Percentiles rank a stretch among this genome's conserved stretches.
phyloP scores from a whole-genome alignment of 1,139 yeast genomes.

The Hansenula sp. region DNA sequence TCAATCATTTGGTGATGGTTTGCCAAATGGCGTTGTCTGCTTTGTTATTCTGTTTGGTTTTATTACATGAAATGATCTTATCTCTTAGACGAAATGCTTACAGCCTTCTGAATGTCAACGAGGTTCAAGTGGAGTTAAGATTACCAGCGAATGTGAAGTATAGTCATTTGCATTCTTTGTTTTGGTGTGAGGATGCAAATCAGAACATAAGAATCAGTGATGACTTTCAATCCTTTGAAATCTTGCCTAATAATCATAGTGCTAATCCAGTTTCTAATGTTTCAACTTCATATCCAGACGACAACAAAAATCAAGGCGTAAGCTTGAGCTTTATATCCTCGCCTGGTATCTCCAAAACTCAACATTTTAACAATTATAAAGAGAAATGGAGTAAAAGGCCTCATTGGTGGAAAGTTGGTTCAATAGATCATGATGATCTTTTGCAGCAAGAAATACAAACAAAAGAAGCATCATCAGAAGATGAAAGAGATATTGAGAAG shows the following conservation, averaged over 20 bases:
- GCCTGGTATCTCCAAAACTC: not conserved
- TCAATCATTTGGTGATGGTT: not conserved
- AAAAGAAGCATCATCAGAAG: too few relatives aligned
- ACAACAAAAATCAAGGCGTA: not conserved
- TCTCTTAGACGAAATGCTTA: not conserved
- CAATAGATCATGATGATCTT: too few relatives aligned
- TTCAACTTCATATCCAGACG: not conserved
- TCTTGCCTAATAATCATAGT: not conserved
- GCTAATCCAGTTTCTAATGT: not conserved
- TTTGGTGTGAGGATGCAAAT: not conserved
- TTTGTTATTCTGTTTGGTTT: not conserved
- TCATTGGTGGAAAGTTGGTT: slow-evolving; percentile 2
- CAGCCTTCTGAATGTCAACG: too few relatives aligned
- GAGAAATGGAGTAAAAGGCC: not conserved
- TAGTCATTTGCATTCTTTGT: not conserved
- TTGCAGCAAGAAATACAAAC: too few relatives aligned
- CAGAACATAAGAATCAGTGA: not conserved
- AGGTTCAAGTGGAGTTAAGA: not conserved
- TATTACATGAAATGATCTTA: not conserved
- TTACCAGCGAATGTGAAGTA: not conserved
- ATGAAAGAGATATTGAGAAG: not conserved
- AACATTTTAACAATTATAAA: not conserved
- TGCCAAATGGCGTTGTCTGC: not conserved
- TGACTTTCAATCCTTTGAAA: slow-evolving; percentile 1
- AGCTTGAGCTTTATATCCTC: not conserved